phyloP scores from a whole-genome alignment of 2,329 filamentous ascomycete genomes.

The Verticillium nubilum region DNA sequence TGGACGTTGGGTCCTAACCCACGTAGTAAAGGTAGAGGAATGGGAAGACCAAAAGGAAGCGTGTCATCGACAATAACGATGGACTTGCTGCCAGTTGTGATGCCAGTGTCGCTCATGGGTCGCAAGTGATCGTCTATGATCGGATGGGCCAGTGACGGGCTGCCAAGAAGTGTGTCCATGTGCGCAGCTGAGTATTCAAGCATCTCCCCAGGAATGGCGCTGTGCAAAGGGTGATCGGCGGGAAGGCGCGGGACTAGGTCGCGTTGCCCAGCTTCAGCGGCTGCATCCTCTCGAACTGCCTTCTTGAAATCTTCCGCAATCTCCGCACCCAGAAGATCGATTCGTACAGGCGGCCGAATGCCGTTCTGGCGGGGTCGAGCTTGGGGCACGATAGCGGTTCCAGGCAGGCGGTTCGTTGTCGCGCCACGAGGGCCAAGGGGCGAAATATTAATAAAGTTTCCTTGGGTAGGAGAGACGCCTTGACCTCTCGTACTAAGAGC shows the following conservation, averaged over 20 bases:
- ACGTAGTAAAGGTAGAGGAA: background rate
- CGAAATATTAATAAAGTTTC: slow-evolving; percentile 41
- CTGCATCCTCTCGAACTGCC: slow-evolving; percentile 62
- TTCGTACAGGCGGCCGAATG: slow-evolving; percentile 53
- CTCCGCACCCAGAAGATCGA: slow-evolving; percentile 77
- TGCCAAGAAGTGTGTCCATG: slow-evolving; percentile 27
- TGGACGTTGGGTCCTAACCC: background rate
- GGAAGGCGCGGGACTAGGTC: slow-evolving; percentile 1
- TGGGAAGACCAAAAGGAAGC: slow-evolving; percentile 38
- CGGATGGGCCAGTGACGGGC: slow-evolving; percentile 27
- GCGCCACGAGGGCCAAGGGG: slow-evolving; percentile 45
- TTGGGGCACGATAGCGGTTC: slow-evolving; percentile 56
- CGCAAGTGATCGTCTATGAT: slow-evolving; percentile 26
- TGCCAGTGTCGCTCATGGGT: slow-evolving; percentile 47
- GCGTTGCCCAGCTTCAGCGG: slow-evolving; percentile 27
- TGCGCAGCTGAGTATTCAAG: slow-evolving; percentile 38
- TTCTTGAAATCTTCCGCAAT: slow-evolving; percentile 74
- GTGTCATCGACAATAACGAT: slow-evolving; percentile 82
- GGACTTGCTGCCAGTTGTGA: slow-evolving; percentile 80
- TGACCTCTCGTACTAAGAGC: slow-evolving; percentile 62
- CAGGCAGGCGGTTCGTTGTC: slow-evolving; percentile 53
- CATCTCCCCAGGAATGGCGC: slow-evolving; percentile 17
- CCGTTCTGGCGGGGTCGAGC: slow-evolving; percentile 37
- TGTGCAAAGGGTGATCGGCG: slow-evolving; percentile 3
- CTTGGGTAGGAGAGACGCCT: slow-evolving; percentile 36